Conservation (phyloP, 345 rosid species). For the Eucalyptus cloeziana region DNA sequence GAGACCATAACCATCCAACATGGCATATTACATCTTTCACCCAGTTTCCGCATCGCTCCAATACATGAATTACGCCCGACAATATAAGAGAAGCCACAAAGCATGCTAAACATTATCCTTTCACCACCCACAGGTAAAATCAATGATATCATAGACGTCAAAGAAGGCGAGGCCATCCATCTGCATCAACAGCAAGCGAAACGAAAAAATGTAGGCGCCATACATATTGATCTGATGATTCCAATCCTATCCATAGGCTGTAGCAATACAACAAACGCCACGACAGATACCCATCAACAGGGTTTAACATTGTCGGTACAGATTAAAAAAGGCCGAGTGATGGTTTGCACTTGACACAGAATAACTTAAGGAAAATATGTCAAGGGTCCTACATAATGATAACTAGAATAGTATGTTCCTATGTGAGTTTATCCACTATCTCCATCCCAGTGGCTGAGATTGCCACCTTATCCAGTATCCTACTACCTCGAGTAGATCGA, state of each 20-base stretch:
- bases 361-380: background rate
- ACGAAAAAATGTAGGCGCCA: background rate
- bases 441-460: background rate
- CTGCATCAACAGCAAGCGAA: background rate
- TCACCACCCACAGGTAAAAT: background rate
- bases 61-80: background rate
- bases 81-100: background rate
- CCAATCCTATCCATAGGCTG: background rate
- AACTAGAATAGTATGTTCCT: background rate
- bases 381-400: background rate
- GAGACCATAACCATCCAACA: background rate
- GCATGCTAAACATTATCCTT: background rate
- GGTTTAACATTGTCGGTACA: background rate
- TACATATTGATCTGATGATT: background rate
- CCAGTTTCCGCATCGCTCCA: background rate
- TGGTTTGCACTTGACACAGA: background rate
- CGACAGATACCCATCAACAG: background rate
- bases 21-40: background rate
- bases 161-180: background rate
- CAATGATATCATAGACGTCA: background rate
- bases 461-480: background rate
- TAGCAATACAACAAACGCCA: background rate
- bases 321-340: background rate
- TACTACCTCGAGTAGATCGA: conserved; percentile 37
- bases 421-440: background rate